Conservation (phyloP, 768 basidiomycete species). For the Xerocomellus intermedius region DNA sequence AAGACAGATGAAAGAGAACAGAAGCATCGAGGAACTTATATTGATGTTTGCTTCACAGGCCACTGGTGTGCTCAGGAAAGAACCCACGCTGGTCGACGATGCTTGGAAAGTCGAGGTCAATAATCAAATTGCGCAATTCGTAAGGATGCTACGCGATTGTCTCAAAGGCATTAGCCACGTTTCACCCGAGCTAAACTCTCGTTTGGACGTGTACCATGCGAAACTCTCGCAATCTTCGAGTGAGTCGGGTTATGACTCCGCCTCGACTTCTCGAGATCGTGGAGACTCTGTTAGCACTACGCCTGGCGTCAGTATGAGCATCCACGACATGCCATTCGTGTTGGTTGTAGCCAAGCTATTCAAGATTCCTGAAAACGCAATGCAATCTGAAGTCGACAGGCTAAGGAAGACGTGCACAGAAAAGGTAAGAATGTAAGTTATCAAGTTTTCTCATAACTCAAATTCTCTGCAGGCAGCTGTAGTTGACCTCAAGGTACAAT, state of each 20-base stretch:
- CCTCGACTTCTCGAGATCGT: conserved; percentile 56
- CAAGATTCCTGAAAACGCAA: conserved; percentile 63
- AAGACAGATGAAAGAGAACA: conserved; percentile 90
- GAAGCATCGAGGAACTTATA: conserved; percentile 97
- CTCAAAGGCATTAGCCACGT: conserved; percentile 72
- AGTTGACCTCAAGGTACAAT: conserved; percentile 75
- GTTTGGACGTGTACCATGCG: conserved; percentile 80
- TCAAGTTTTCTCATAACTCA: background rate
- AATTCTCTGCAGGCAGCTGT: conserved; percentile 63
- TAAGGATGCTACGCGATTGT: conserved; percentile 81
- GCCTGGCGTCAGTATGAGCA: conserved; percentile 41
- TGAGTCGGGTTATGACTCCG: conserved; percentile 67
- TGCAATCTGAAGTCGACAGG: conserved; percentile 73
- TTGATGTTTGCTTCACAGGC: conserved; percentile 94
- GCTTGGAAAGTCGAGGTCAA: conserved; percentile 94
- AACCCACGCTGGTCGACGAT: conserved; percentile 77
- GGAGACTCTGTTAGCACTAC: conserved; percentile 44
- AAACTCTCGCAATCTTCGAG: conserved; percentile 68
- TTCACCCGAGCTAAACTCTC: conserved; percentile 75
- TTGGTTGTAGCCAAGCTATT: conserved; percentile 68
- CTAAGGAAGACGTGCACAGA: conserved; percentile 67
- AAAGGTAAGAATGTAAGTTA: conserved; percentile 45
- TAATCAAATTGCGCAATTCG: conserved; percentile 86
- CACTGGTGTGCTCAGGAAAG: conserved; percentile 84
- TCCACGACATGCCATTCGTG: conserved; percentile 80